These are phyloP conservation scores for Eucalyptus melliodora DNA, from an alignment of 345 rosid species.

Conservation along the genomic window DNA sequence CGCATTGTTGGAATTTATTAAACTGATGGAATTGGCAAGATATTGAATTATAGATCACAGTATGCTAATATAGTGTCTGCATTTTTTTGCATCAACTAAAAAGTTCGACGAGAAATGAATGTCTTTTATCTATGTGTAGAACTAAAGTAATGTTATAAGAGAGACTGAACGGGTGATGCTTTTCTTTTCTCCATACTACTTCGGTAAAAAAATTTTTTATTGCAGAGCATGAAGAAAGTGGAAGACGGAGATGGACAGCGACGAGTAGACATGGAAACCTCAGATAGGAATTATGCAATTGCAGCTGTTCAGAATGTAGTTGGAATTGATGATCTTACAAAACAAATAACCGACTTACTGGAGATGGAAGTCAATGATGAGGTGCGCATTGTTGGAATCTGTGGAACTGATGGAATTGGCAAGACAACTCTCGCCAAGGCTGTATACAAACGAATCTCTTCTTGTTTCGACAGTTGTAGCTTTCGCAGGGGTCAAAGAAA, in stretches of 20 bases:
- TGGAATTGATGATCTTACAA: neutral
- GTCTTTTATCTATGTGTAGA: accelerated
- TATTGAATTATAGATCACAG: no score
- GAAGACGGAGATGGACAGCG: neutral
- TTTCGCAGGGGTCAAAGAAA: neutral
- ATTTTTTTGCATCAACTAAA: accelerated
- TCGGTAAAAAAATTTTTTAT: no score
- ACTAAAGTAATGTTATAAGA: neutral
- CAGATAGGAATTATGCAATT: neutral
- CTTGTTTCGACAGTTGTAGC: neutral
- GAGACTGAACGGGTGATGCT: neutral
- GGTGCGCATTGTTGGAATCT: neutral
- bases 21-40: neutral
- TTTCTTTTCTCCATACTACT: no score
- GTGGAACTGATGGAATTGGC: neutral
- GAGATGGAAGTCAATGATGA: neutral
- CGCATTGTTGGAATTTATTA: neutral
- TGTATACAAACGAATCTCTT: neutral
- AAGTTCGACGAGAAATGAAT: no score
- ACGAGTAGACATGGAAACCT: neutral
- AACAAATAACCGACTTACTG: neutral
- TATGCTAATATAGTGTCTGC: neutral
- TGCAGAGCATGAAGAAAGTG: neutral
- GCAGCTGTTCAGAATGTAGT: neutral
- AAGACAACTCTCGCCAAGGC: neutral